Evolutionary conservation across 495 filamentous ascomycete species (phyloP), one percentile per base, ranked within the genome.

Genomic region (Lepidopterella palustris): DNA sequence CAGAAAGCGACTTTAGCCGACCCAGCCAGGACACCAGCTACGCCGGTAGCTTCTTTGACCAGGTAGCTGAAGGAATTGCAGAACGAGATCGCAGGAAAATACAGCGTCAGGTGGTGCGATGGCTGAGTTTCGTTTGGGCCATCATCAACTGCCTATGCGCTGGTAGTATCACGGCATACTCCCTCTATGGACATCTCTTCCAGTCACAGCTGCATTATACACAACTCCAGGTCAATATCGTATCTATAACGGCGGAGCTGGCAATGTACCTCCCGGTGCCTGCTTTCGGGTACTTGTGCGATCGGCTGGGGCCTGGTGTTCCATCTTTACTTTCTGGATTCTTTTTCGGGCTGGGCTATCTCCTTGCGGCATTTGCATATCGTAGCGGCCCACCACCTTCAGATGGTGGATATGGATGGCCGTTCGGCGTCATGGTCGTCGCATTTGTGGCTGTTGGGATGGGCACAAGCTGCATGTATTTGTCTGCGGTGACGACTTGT

Each of bases 181-280:
- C 89, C 3, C 80, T 98, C 35, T 98, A 96, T 73, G 92, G 87
- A 3, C 92, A 88, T 57, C 77, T 92, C 42, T 87, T 98, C 71
- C 87, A 95, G 65, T 83, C 84, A 45, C 82, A 85, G 54, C 78
- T 98, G 55, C 85, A 81, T 63, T 98, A 97, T 68, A 86, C 84
- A 1, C 93, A 98, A 74, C 79, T 90, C 55, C 88, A 90, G 65
- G 88, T 98, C 70, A 98, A 98, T 73, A 82, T 84, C 21, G 84
- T 97, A 20, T 85, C 87, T 45, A 92, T 91, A 65, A 83, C 87
- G 23, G 90, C 88, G 8, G 90, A 88, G 67, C 74, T 97, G 18
- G 83, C 87, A 49, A 85, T 95, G 81, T 98, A 98, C 71, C 80
- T 95, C 1, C 88, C 88, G 9, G 89, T 96, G 1, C 87, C 92